Base-by-base conservation (phyloP, 176 grass and related monocot genomes). In the Eremochloa ophiuroides region DNA sequence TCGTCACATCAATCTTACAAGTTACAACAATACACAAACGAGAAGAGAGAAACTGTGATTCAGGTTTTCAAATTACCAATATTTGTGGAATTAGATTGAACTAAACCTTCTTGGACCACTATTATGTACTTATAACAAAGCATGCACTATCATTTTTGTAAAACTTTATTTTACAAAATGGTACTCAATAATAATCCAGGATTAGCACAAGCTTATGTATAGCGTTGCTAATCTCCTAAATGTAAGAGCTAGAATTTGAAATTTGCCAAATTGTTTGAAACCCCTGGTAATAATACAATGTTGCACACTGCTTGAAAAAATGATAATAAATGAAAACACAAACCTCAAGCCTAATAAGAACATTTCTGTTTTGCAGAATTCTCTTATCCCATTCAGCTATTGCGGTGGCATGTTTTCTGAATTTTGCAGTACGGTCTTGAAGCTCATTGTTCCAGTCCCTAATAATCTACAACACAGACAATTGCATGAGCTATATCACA, bases 341-440 rank as follows among this genome's bases (percentile, higher is more conserved):
- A 84, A 93, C 97, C 89, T 99, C 97, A 59, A 99, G 89, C 88
- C 87, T 99, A 62, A 94, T 99, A 76, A 96, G 91, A 88, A 96
- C 93, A 93, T 92, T 96, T 80, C 93, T 84, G 31, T 99, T 99
- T 86, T 99, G 97, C 37, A 99, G 80, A 96, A 99, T 99, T 85
- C 93, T 91, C 79, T 53, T 93, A 70, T 99, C 97, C 93, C 97
- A 99, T 86, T 99, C 97, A 74, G 91, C 85, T 88, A 99, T 90
- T 73, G 91, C 88, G 41, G 83, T 91, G 66, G 97, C 93, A 76
- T 99, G 97, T 83, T 99, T 99, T 74, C 85, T 84, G 77, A 99
- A 99, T 64, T 96, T 99, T 29, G 91, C 61, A 82, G 97, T 95
- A 4, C 93, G 89, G n/a, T 93, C 93, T 90, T 96, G 97, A 85